A percentile compares a stretch with the other conserved stretches of the same genome.
Evolutionary conservation across 164 flowering plant genomes (phyloP).

Genomic region (Malania oleifera): DNA sequence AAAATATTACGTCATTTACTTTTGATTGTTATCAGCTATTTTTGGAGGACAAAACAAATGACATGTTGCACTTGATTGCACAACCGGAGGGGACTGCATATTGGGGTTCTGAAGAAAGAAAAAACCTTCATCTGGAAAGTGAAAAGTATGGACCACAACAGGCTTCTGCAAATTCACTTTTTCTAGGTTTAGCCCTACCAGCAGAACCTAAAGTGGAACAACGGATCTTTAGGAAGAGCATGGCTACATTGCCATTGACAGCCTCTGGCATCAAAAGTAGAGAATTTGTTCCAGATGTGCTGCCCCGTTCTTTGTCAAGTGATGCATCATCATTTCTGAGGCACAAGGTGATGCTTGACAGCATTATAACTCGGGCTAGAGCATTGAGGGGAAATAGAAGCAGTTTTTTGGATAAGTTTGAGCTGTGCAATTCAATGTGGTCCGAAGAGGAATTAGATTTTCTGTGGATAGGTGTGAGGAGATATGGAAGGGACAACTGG

Average conservation of each 20-base stretch:
- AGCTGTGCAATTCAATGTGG: constrained; percentile 29
- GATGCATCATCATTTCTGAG: constrained; percentile 16
- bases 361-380: constrained; percentile 28
- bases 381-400: constrained; percentile 20
- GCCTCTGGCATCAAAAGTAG: constrained; percentile 4
- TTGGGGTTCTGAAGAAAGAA: constrained; percentile 11
- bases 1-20: not conserved
- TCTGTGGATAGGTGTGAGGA: constrained; percentile 74
- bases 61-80: constrained; percentile 12
- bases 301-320: constrained; percentile 18
- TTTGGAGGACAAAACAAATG: constrained; percentile 16
- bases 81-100: constrained; percentile 11
- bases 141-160: constrained; percentile 8
- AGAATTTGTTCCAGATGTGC: constrained; percentile 13
- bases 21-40: constrained; percentile 19
- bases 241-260: constrained; percentile 8
- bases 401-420: constrained; percentile 19
- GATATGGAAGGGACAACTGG: constrained; percentile 67
- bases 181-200: constrained; percentile 24
- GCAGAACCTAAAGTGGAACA: constrained; percentile 10
- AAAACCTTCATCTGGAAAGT: not conserved
- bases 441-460: constrained; percentile 65
- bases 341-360: constrained; percentile 48
- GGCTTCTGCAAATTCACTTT: constrained; percentile 8
- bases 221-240: constrained; percentile 3